Evolutionary conservation across 306 rosid species (phyloP), one percentile per base, ranked within the genome.

Genomic region (Trifolium repens): DNA sequence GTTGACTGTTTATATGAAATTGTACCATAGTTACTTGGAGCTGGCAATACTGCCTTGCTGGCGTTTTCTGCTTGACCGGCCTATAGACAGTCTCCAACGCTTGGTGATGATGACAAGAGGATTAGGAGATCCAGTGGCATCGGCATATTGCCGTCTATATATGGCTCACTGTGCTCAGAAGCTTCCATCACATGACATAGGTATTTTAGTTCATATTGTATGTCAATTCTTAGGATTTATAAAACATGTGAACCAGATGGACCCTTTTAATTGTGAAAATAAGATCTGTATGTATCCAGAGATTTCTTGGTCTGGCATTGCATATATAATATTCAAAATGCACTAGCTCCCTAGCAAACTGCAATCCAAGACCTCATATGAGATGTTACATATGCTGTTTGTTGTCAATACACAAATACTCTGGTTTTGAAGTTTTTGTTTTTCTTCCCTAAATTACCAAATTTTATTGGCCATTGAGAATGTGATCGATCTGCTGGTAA

Each of bases 11-110:
- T 75, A 37, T 81, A 71, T 79, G 75, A 78, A 76, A 74, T 72
- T 78, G 59, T 63, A 43, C 79, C 76, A 61, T 81, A 94, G 98
- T 87, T 94, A 91, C 81, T 84, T 94, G 90, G 98, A 94, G 88
- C 82, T 94, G 47, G 98, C 98, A 77, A 81, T 94, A 78, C 86
- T 91, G 83, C 97, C 97, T 79, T 91, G 97, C 83, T 86, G 93
- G 92, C 88, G 85, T 68, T 94, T 90, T 87, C 84, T 91, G 80
- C 84, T 72, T 80, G 91, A 91, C 69, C 88, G 78, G 67, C 97
- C 92, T 75, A 79, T 7, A 69, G 91, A 87, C 61, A 77, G 81
- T 79, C 80, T 90, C 63, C 79, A 37, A 39, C 98, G 98, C 74
- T 83, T 91, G 91, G 93, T 90, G 61, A 85, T 76, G 93, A 94